Percentiles rank a stretch among this genome's conserved stretches.
Evolutionary conservation across 176 grass and related monocot species (phyloP).

Genomic region (Oryza officinalis): DNA sequence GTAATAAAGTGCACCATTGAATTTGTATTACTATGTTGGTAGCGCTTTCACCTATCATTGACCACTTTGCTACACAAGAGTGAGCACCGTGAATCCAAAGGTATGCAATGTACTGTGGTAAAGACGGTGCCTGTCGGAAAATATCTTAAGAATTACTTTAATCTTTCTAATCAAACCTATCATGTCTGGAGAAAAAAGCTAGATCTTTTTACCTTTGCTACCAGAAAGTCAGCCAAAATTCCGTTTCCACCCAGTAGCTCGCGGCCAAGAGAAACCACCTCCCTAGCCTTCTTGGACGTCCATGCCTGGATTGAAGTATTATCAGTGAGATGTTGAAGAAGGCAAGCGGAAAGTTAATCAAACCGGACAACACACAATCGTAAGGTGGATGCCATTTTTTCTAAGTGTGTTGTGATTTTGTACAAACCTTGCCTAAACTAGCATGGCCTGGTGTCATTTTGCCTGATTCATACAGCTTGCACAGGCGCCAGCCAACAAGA

Average conservation of each 20-base stretch:
- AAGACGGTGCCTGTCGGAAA: not conserved
- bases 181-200: not conserved
- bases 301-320: conserved; percentile 57
- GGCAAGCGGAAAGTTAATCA: not conserved
- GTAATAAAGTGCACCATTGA: not conserved
- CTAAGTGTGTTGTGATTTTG: not conserved
- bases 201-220: conserved; percentile 68
- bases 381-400: not conserved
- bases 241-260: conserved; percentile 94
- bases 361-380: not conserved
- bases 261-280: conserved; percentile 81
- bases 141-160: not conserved
- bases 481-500: conserved; percentile 92
- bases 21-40: not conserved
- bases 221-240: conserved; percentile 94
- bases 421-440: conserved; percentile 81
- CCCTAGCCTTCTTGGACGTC: conserved; percentile 71
- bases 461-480: conserved; percentile 89
- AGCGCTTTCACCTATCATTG: not conserved
- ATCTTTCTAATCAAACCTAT: not conserved
- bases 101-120: not conserved
- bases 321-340: not conserved
- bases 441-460: conserved; percentile 92
- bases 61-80: not conserved
- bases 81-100: not conserved